Evolutionary conservation across 179 eudicot species (phyloP).

Genomic region (Gypsophila paniculata): DNA sequence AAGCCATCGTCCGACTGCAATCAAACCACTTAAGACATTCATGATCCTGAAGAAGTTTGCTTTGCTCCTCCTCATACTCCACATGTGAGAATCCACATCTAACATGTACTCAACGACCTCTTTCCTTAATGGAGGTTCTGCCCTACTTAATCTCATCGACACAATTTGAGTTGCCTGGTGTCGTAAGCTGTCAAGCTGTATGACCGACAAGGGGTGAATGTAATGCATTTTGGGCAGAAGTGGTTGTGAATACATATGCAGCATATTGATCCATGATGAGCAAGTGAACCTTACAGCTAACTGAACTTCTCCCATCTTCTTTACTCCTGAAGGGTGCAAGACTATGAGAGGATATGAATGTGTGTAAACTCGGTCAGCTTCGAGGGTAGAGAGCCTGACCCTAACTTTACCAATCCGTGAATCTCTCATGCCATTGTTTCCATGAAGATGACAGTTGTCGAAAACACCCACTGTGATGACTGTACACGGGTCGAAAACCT

Average conservation of each 20-base stretch:
- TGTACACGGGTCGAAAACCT: slow-evolving; percentile 87
- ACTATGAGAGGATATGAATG: slow-evolving; percentile 81
- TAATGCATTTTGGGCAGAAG: slow-evolving; percentile 87
- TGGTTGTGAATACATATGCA: slow-evolving; percentile 68
- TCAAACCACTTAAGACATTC: slow-evolving; percentile 51
- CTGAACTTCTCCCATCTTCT: slow-evolving; percentile 90
- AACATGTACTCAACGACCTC: slow-evolving; percentile 92
- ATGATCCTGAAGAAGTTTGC: slow-evolving; percentile 78
- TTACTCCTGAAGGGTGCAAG: slow-evolving; percentile 82
- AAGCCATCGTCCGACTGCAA: slow-evolving; percentile 44
- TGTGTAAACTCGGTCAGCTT: slow-evolving; percentile 75
- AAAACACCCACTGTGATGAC: slow-evolving; percentile 78
- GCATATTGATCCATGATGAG: slow-evolving; percentile 62
- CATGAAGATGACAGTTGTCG: slow-evolving; percentile 64
- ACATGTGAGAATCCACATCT: slow-evolving; percentile 75
- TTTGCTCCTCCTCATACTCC: slow-evolving; percentile 95
- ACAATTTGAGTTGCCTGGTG: slow-evolving; percentile 73
- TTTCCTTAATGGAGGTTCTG: slow-evolving; percentile 76
- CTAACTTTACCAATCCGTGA: slow-evolving; percentile 74
- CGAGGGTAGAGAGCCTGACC: slow-evolving; percentile 76
- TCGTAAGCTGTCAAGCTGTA: slow-evolving; percentile 66
- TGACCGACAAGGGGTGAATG: slow-evolving; percentile 62
- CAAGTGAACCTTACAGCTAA: slow-evolving; percentile 77
- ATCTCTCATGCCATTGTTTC: slow-evolving; percentile 42
- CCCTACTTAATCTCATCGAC: slow-evolving; percentile 51